Base-by-base conservation (phyloP, 2,329 filamentous ascomycete species). In the Diaporthe destruens region DNA sequence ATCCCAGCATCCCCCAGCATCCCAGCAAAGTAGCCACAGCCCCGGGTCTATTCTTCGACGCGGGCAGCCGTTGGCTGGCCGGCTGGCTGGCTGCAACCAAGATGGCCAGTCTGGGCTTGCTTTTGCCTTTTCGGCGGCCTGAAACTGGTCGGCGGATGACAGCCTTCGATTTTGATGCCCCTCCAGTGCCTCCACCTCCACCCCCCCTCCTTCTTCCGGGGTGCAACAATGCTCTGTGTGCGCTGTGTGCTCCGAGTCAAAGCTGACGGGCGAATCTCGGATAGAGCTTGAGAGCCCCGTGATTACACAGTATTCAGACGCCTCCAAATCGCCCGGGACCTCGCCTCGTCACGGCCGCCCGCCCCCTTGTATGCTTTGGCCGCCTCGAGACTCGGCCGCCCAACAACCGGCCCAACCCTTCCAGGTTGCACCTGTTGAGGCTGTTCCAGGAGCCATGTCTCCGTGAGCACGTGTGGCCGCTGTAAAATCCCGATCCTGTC, bases 71-170 rank as follows among this genome's bases (percentile, higher is more conserved):
- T 53, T 70, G 44, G 54, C 55, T 69, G 67, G 39, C 39, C 6
- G 39, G 55, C 12, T 54, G 25, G 29, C 53, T 42, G n/a, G 55
- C 23, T 51, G n/a, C 47, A 51, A 51, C 44, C 44, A 51, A 23
- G n/a, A 51, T 18, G 61, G 61, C 20, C 23, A 14, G 61, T 25
- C 44, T 47, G 25, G 39, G 36, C 47, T 53, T 56, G 44, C 68
- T 61, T 61, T 53, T 59, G 68, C 55, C 44, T 53, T 53, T 61
- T 18, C 55, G 11, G 20, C 47, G 47, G 44, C 68, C 55, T 61
- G 55, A 70, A 61, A 70, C 55, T 44, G 68, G 55, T 61, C 68
- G 36, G 68, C 68, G 55, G 53, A 54, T 70, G 55, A 23, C 67
- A 61, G 55, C 67, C 44, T 70, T 53, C 55, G 55, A 34, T 51